Evolutionary conservation across 768 basidiomycete genomes (phyloP).

Genomic region (Lactarius pseudohatsudake): DNA sequence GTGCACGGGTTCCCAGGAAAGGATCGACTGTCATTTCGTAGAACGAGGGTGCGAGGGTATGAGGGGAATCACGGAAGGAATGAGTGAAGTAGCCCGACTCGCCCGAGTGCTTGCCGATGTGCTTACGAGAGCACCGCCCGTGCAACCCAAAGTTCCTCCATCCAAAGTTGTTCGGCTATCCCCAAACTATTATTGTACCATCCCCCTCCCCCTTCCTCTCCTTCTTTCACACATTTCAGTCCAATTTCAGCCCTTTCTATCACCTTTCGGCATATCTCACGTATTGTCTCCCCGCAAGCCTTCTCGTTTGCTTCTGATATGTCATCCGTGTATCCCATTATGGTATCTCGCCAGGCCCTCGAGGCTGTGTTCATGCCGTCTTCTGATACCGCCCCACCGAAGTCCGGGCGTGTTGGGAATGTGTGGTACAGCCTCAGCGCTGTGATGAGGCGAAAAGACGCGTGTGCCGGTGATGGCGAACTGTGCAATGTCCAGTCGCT

Average conservation of each 20-base stretch:
- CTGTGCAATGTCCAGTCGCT: slow-evolving; percentile 83
- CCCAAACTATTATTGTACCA: slow-evolving; percentile 22
- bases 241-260: slow-evolving; percentile 48
- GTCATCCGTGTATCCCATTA: slow-evolving; percentile 33
- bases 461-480: slow-evolving; percentile 58
- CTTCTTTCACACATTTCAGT: slow-evolving; percentile 44
- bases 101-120: too few relatives aligned
- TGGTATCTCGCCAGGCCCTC: slow-evolving; percentile 53
- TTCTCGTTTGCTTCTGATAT: slow-evolving; percentile 36
- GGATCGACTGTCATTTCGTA: slow-evolving; percentile 65
- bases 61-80: slow-evolving; percentile 3
- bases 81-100: background rate
- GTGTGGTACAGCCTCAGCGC: slow-evolving; percentile 67
- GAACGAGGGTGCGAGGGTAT: slow-evolving; percentile 11
- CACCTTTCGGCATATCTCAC: slow-evolving; percentile 45
- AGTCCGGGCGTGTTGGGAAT: slow-evolving; percentile 34
- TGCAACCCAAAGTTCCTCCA: slow-evolving; percentile 58
- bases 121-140: slow-evolving; percentile 38
- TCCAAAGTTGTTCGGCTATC: slow-evolving; percentile 55
- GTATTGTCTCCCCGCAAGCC: slow-evolving; percentile 33
- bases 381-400: slow-evolving; percentile 27
- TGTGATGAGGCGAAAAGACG: slow-evolving; percentile 77
- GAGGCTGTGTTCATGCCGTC: slow-evolving; percentile 37
- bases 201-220: slow-evolving; percentile 2
- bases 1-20: slow-evolving; percentile 70